phyloP scores from a whole-genome alignment of 108 stramenopile species.

The Bacterosira constricta region DNA sequence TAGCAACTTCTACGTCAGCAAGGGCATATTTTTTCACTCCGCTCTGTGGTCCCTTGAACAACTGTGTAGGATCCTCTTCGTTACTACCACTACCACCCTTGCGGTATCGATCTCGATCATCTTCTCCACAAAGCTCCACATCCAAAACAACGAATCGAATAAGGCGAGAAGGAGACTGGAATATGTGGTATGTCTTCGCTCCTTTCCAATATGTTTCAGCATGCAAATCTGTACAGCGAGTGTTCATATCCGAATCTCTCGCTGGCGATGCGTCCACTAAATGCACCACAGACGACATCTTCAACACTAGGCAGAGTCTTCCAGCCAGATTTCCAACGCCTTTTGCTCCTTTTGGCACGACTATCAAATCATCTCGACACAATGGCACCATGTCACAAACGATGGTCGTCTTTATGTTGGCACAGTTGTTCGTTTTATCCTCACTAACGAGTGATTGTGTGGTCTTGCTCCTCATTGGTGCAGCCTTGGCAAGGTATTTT shows the following conservation, averaged over 20 bases:
- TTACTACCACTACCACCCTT: slow-evolving; percentile 21
- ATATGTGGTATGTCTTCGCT: slow-evolving; percentile 68
- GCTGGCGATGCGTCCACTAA: slow-evolving; percentile 77
- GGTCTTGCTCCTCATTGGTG: slow-evolving; percentile 87
- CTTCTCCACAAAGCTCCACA: slow-evolving; percentile 71
- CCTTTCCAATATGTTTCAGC: slow-evolving; percentile 77
- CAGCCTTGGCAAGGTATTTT: slow-evolving; percentile 79
- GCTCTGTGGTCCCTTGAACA: slow-evolving; percentile 47
- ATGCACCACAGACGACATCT: slow-evolving; percentile 66
- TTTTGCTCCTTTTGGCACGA: slow-evolving; percentile 72
- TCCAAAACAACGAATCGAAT: slow-evolving; percentile 91
- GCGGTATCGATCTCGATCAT: slow-evolving; percentile 16
- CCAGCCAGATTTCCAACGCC: slow-evolving; percentile 79
- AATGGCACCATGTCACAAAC: slow-evolving; percentile 96
- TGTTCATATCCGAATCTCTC: slow-evolving; percentile 41
- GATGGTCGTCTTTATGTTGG: slow-evolving; percentile 91
- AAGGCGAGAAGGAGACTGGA: slow-evolving; percentile 74
- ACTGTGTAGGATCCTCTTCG: background rate
- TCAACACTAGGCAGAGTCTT: slow-evolving; percentile 70
- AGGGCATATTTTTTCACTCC: slow-evolving; percentile 70
- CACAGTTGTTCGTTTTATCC: slow-evolving; percentile 92
- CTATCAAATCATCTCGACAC: slow-evolving; percentile 95
- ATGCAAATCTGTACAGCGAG: slow-evolving; percentile 49
- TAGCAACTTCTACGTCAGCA: slow-evolving; percentile 93
- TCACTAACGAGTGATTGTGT: slow-evolving; percentile 91